Conservation (phyloP, 768 basidiomycete species). For the Tubosaeta brunneosetosa region DNA sequence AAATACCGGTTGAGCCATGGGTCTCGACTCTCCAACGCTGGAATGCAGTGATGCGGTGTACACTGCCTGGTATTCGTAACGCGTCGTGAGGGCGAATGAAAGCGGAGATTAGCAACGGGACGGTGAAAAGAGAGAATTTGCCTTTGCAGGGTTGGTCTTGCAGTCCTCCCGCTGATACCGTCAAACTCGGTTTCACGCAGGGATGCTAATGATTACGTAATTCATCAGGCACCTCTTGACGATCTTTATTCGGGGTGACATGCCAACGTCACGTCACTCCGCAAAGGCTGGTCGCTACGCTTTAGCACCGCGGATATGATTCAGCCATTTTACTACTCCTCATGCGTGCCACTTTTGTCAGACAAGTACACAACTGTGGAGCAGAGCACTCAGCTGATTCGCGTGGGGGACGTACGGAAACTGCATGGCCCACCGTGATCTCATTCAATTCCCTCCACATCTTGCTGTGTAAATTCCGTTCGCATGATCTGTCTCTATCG, state of each 20-base stretch:
- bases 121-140: slow-evolving; percentile 19
- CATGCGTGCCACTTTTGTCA: too few relatives aligned
- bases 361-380: not conserved
- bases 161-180: not conserved
- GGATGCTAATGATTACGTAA: not conserved
- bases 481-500: too few relatives aligned
- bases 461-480: too few relatives aligned
- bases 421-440: not conserved
- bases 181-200: not conserved
- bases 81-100: slow-evolving; percentile 16
- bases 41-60: slow-evolving; percentile 12
- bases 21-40: not conserved
- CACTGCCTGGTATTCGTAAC: slow-evolving; percentile 22
- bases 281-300: too few relatives aligned
- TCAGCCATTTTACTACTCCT: too few relatives aligned
- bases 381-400: not conserved
- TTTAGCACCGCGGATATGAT: too few relatives aligned
- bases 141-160: not conserved
- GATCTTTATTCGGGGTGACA: too few relatives aligned
- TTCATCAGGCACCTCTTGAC: not conserved
- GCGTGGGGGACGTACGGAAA: not conserved
- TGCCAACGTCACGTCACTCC: too few relatives aligned
- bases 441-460: not conserved
- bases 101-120: slow-evolving; percentile 22
- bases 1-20: slow-evolving; percentile 75